Evolutionary conservation across 805 yeast genomes (phyloP).

Genomic region (Candida germanica): DNA sequence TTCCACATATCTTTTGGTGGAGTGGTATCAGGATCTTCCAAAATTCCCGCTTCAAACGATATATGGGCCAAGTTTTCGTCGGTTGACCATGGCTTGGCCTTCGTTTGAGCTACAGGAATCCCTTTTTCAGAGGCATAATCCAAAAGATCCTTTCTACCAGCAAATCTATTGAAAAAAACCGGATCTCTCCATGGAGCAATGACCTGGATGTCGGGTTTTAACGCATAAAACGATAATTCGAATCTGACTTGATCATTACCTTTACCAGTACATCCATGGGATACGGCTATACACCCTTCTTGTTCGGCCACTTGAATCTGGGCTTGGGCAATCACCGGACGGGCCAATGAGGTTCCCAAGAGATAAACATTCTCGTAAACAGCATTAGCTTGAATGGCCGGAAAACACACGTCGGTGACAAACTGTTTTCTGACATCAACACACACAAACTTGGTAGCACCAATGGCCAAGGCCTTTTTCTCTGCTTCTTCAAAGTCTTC

Average conservation of each 20-base stretch:
- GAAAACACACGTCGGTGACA: slow-evolving; percentile 90
- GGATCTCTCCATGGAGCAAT: slow-evolving; percentile 99
- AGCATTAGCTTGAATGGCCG: slow-evolving; percentile 97
- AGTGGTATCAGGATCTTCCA: slow-evolving; percentile 97
- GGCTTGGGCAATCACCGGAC: slow-evolving; percentile 98
- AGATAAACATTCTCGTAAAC: slow-evolving; percentile 96
- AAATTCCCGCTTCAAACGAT: slow-evolving; percentile 98
- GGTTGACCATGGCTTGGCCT: slow-evolving; percentile 99
- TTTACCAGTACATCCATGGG: slow-evolving; percentile 99
- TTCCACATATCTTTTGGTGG: slow-evolving; percentile 99
- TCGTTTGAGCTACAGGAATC: slow-evolving; percentile 95
- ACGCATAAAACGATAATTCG: slow-evolving; percentile 94
- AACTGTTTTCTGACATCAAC: slow-evolving; percentile 95
- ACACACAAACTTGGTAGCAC: slow-evolving; percentile 92
- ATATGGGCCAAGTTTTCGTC: slow-evolving; percentile 99
- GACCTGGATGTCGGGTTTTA: slow-evolving; percentile 93
- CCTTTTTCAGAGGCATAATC: slow-evolving; percentile 90
- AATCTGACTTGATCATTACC: slow-evolving; percentile 99
- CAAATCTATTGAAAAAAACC: slow-evolving; percentile 87
- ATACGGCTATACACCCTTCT: slow-evolving; percentile 97
- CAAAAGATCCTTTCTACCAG: slow-evolving; percentile 94
- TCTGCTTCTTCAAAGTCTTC: slow-evolving; percentile 98
- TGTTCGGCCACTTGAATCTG: slow-evolving; percentile 95
- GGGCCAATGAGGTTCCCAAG: slow-evolving; percentile 95
- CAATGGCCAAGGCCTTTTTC: slow-evolving; percentile 92